phyloP scores from a whole-genome alignment of 2,329 filamentous ascomycete genomes.

The Aspergillus ibericus region DNA sequence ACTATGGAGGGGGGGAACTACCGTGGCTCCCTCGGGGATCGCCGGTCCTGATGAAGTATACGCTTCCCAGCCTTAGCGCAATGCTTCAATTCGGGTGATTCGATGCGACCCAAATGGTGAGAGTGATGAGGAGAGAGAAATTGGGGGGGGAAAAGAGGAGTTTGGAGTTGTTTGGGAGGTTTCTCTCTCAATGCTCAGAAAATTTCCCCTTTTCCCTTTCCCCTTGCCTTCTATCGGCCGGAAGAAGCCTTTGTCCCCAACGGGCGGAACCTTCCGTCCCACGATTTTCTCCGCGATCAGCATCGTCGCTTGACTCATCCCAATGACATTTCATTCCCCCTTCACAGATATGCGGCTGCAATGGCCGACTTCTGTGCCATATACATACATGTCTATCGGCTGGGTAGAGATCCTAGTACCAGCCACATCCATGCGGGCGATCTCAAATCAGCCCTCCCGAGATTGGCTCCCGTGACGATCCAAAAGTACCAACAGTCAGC shows the following conservation, averaged over 20 bases:
- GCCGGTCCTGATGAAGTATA: slow-evolving; percentile 10
- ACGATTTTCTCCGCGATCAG: slow-evolving; percentile 1
- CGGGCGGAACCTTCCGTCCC: slow-evolving; percentile 19
- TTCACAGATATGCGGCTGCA: too few species aligned
- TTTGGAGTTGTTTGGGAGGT: neutral
- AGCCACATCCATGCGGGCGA: neutral
- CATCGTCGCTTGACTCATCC: neutral
- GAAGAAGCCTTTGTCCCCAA: slow-evolving; percentile 4
- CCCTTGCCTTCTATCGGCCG: slow-evolving; percentile 11
- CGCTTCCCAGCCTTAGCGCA: neutral
- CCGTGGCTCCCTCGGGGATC: slow-evolving; percentile 14
- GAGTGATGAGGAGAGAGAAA: neutral
- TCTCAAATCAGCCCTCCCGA: neutral
- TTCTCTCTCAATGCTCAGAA: neutral
- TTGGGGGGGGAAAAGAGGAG: neutral
- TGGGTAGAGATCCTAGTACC: neutral
- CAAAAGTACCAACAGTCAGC: neutral
- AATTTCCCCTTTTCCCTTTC: neutral
- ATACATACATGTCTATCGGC: neutral
- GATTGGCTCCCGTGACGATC: neutral
- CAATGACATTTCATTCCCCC: neutral
- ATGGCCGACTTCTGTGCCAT: too few species aligned
- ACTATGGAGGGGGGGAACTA: slow-evolving; percentile 9
- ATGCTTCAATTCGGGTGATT: neutral
- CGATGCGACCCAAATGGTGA: neutral